Evolutionary conservation across 2,329 filamentous ascomycete species (phyloP), one percentile per base, ranked within the genome.

Genomic region (Trichoderma sp.): DNA sequence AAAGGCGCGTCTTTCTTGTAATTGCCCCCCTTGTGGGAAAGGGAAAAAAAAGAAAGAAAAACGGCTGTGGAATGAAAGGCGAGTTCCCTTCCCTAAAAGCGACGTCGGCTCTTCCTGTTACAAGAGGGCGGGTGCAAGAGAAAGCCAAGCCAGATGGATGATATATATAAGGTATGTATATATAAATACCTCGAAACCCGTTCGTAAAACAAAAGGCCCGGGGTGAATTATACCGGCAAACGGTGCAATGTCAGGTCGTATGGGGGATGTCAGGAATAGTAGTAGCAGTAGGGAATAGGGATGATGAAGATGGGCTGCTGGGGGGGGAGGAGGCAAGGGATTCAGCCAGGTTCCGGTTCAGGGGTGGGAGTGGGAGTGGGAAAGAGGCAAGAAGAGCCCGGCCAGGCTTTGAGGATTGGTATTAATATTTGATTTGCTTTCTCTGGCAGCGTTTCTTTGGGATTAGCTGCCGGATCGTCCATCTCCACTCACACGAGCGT

Each of bases 401-500:
- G 58, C 58, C 48, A 44, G 58, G 50, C 59, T 62, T 3, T 34
- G 59, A 54, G 48, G 41, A 54, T 62, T 62, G 54, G 59, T 62
- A 55, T 62, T 62, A 45, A 54, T 62, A 54, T 62, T 62, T 62
- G 59, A 50, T 55, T 62, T 51, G 45, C 44, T 50, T 50, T 41
- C 47, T 62, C 59, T 39, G 34, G 34, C 34, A 39, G 34, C 34
- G 34, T 39, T 39, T 39, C 34, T 39, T 62, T 62, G 41, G 59
- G 39, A 45, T 62, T 54, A 51, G 59, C 15, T 62, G 59, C 59
- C 59, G 59, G 59, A 62, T 62, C 59, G 50, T 55, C 59, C 59
- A 34, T 41, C 56, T 50, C 59, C 58, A 62, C 58, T 15, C 58
- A 62, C 24, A 54, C 24, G 58, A 62, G 41, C 43, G 34, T 10